phyloP scores from a whole-genome alignment of 192 early-diverging fungal species.

The Umbelopsis sp. region DNA sequence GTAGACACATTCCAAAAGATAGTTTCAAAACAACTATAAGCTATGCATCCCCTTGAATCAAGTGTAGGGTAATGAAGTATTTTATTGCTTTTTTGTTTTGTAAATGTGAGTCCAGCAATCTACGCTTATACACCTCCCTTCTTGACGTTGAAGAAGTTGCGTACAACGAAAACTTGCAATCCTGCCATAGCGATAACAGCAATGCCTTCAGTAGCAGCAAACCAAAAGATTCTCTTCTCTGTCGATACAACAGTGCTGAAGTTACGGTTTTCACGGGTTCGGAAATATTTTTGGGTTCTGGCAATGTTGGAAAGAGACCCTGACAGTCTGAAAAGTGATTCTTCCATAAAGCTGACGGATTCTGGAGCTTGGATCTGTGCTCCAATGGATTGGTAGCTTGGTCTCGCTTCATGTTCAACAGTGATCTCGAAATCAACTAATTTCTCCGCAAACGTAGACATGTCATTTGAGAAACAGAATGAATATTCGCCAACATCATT shows the following conservation, averaged over 20 bases:
- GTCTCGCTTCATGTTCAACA: conserved; percentile 83
- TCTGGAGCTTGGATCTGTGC: conserved; percentile 52
- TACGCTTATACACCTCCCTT: conserved; percentile 50
- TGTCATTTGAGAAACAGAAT: conserved; percentile 96
- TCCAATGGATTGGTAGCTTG: conserved; percentile 30
- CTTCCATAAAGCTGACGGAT: conserved; percentile 54
- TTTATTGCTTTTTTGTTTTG: background rate
- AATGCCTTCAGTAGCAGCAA: conserved; percentile 76
- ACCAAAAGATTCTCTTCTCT: conserved; percentile 90
- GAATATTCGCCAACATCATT: conserved; percentile 87
- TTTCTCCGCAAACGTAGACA: conserved; percentile 95
- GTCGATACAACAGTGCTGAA: conserved; percentile 88
- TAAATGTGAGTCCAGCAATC: background rate
- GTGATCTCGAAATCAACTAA: conserved; percentile 94
- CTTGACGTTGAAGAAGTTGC: conserved; percentile 86
- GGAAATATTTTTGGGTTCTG: conserved; percentile 86
- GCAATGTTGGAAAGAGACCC: conserved; percentile 68
- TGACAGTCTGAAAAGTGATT: conserved; percentile 63
- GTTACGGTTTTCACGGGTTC: conserved; percentile 90
- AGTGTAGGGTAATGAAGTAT: background rate
- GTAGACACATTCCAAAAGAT: too few species aligned
- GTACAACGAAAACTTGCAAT: conserved; percentile 93
- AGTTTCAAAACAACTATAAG: too few species aligned
- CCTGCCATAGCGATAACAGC: conserved; percentile 83
- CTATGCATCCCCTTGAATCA: background rate